A percentile compares a stretch with the other conserved stretches of the same genome.
Conservation (phyloP, 768 basidiomycete species). For the Xerocomus brunneocitrinus region DNA sequence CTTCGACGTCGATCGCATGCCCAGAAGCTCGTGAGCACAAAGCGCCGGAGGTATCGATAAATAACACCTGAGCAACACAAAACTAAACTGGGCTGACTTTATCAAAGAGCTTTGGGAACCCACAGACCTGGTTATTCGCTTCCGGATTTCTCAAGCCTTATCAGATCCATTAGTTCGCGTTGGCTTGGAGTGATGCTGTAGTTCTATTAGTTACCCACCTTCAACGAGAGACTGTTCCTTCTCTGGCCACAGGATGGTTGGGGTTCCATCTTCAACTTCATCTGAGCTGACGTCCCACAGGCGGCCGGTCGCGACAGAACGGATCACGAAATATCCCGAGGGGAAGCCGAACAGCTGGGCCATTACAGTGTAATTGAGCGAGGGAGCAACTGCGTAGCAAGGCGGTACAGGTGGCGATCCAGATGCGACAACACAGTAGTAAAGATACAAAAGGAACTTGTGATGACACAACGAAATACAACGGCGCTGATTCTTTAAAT, state of each 20-base stretch:
- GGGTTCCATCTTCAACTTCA: conserved; percentile 34
- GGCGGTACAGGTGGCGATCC: neutral
- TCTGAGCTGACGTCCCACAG: conserved; percentile 34
- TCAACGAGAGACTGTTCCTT: conserved; percentile 77
- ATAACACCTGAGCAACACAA: conserved; percentile 60
- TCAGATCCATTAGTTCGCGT: conserved; percentile 11
- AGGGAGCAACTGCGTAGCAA: neutral
- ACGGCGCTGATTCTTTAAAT: neutral
- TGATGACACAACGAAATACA: neutral
- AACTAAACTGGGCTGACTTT: neutral
- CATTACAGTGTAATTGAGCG: conserved; percentile 3
- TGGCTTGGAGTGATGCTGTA: neutral
- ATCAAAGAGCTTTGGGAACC: neutral
- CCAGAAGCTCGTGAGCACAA: conserved; percentile 76
- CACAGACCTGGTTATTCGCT: conserved; percentile 66
- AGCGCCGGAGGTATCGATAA: conserved; percentile 72
- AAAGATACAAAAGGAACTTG: neutral
- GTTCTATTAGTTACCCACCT: conserved; percentile 40
- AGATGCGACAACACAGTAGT: neutral
- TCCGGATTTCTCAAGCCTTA: conserved; percentile 63
- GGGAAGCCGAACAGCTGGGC: conserved; percentile 32
- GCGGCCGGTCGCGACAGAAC: conserved; percentile 33
- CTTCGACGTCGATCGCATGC: conserved; percentile 78
- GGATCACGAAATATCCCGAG: conserved; percentile 39
- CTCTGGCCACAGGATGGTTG: conserved; percentile 63